Evolutionary conservation across 495 filamentous ascomycete genomes (phyloP), one percentile per base, ranked within the genome.

Genomic region (Penicillium roqueforti): DNA sequence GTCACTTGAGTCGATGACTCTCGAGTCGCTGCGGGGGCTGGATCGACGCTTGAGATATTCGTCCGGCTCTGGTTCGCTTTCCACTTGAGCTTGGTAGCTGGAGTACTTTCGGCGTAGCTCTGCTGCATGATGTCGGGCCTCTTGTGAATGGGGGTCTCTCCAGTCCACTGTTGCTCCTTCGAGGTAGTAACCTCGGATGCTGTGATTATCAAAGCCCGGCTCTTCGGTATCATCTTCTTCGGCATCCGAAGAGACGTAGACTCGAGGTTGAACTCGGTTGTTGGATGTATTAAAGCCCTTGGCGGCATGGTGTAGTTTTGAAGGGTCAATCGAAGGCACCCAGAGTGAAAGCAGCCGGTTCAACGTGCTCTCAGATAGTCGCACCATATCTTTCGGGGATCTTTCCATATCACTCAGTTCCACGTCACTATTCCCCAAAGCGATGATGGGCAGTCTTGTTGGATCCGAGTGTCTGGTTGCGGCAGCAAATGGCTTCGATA

Each of bases 351-450:
- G 46, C 23, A 78, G 48, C n/a, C 57, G 59, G 40, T 73, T 68
- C 45, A 77, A 62, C 6, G 74, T 68, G 3, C 43, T 56, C 22
- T 70, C 71, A 0, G 74, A 70, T 3, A 72, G 60, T 5, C 65
- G 63, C 3, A 76, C 55, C 59, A 75, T 72, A 14, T 67, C 70
- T 42, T 69, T 78, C 18, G 74, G 71, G 4, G 64, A 68, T 50
- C 61, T 51, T 54, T 75, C 65, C 7, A 75, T 60, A 16, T 62
- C 51, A n/a, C 59, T 68, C 25, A 77, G 51, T 3, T 62, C 65
- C 4, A 56, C 43, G 32, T 76, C 74, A 28, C 70, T 58, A 14
- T 75, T 48, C 50, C 64, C 58, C 55, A 67, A 51, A 25, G 69
- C 57, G 19, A 69, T 60, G 40, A 54, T 40, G 48, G 58, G 59